Evolutionary conservation across 148 eudicot species (phyloP), one percentile per base, ranked within the genome.

Genomic region (Rhododendron molle): DNA sequence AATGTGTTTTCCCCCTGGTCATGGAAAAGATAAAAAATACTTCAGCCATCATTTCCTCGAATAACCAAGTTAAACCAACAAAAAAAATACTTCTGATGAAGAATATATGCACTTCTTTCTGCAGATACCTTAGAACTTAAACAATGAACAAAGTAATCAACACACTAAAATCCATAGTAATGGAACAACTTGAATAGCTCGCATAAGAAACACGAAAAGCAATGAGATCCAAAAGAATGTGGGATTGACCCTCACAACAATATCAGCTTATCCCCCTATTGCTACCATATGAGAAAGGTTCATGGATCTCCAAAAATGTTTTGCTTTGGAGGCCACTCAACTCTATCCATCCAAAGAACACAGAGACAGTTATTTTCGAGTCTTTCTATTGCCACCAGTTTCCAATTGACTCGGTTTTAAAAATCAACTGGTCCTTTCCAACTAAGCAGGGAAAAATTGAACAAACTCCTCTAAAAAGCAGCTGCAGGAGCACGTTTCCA

Each of bases 1-100:
- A 82, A 95, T 93, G 90, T 94, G 98, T 86, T 89, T 89, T 67
- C 93, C 98, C 52, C 99, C 99, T 96, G 96, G 21, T 81, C 84
- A 89, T 40, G 40, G 26, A 87, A 78, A 58, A 84, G 1, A 46
- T 3, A 38, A 74, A 72, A 72, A 62, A 77, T 30, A 85, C 2
- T 26, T 85, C 56, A 83, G 52, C 52, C 85, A 54, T 50, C 21
- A 85, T 46, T 52, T 65, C 71, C 71, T n/a, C 10, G 71, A 65
- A n/a, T 23, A n/a, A 62, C 71, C 71, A 60, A 56, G 62, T 56
- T 56, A 56, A 5, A 56, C 23, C 23, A 56, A 56, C 23, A 16
- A 16, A 56, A 4, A 56, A 56, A 21, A 60, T 7, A 21, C 4
- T 2, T 62, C 20, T 46, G 28, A 38, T n/a, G 36, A 18, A 49